Conservation (phyloP, 495 filamentous ascomycete species). For the Hypoxylon crocopeplum region DNA sequence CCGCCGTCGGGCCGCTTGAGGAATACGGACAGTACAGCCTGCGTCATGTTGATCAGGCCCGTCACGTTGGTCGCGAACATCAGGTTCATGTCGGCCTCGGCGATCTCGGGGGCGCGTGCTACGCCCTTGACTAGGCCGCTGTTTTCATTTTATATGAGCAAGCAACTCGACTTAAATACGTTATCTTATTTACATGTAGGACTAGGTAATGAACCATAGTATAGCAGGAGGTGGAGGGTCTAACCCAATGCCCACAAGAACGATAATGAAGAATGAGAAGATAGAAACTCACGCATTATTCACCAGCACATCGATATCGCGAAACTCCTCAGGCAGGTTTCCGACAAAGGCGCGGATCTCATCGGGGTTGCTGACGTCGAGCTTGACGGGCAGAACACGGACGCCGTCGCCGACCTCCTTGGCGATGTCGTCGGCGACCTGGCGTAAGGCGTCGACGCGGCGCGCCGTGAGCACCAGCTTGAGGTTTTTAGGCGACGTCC, state of each 20-base stretch:
- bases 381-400: conserved; percentile 77
- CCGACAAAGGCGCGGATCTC: conserved; percentile 78
- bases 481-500: conserved; percentile 76
- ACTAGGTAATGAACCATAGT: no score
- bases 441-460: conserved; percentile 75
- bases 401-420: conserved; percentile 83
- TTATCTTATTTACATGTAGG: no score
- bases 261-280: not conserved
- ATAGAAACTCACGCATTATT: conserved; percentile 86
- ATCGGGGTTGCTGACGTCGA: conserved; percentile 84
- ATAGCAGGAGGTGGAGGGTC: no score
- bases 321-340: conserved; percentile 79
- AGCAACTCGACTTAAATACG: no score
- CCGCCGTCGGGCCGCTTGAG: conserved; percentile 80
- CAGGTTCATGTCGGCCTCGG: conserved; percentile 78
- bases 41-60: conserved; percentile 96
- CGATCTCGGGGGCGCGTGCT: conserved; percentile 84
- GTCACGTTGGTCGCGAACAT: conserved; percentile 96
- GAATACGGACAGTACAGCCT: conserved; percentile 86
- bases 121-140: conserved; percentile 89
- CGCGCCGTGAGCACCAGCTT: conserved; percentile 89
- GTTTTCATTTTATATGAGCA: not conserved
- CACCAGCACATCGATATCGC: conserved; percentile 86
- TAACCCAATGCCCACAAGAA: no score
- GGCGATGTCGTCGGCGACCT: conserved; percentile 79